Evolutionary conservation across 2,329 filamentous ascomycete species (phyloP).

Genomic region (Catunica adiposa): DNA sequence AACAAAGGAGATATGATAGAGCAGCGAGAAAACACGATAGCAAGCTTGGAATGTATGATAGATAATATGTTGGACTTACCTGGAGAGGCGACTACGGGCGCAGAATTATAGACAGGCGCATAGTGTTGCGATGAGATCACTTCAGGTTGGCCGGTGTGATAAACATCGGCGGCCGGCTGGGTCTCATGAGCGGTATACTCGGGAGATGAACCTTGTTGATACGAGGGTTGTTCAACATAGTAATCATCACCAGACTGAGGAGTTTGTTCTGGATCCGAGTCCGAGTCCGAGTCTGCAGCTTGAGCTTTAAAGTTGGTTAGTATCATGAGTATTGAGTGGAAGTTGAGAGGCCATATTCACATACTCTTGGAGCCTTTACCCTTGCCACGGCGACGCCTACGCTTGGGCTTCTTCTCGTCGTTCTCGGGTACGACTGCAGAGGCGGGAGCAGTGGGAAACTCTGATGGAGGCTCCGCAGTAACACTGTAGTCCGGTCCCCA

Average conservation of each 20-base stretch:
- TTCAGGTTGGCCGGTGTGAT: neutral
- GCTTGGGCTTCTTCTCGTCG: slow-evolving; percentile 1
- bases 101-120: neutral
- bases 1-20: neutral
- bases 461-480: neutral
- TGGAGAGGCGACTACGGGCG: neutral
- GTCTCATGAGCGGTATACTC: neutral
- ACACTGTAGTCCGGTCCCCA: slow-evolving; percentile 8
- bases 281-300: slow-evolving; percentile 3
- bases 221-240: neutral
- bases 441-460: neutral
- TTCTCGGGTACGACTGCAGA: neutral
- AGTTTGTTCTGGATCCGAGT: neutral
- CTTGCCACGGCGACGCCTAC: slow-evolving; percentile 9
- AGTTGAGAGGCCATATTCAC: neutral
- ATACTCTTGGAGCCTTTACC: slow-evolving; percentile 1
- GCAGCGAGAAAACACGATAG: neutral
- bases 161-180: neutral
- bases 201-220: neutral
- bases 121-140: neutral
- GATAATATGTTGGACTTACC: neutral
- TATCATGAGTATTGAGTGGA: neutral
- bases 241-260: neutral
- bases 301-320: neutral
- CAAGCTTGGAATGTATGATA: neutral